Conservation (phyloP, 75 land plant species). For the Sequoiadendron giganteum region DNA sequence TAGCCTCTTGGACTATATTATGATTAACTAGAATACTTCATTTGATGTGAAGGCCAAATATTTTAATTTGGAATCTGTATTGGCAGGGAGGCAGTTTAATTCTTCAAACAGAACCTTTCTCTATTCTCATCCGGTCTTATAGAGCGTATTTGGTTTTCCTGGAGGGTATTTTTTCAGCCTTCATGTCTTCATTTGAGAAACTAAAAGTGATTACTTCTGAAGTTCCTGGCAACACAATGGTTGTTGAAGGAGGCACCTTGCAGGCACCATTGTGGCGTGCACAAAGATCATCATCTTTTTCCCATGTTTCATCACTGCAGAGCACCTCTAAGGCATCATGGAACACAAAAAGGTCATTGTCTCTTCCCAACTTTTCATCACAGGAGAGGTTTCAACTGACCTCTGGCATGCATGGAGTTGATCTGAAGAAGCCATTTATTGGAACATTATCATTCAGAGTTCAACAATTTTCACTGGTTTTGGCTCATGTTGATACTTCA, state of each 20-base stretch:
- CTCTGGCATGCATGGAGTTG: background rate
- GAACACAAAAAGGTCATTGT: background rate
- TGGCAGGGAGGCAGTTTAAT: conserved; percentile 61
- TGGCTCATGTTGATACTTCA: conserved; percentile 27
- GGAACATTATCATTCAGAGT: conserved; percentile 21
- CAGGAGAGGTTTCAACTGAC: background rate
- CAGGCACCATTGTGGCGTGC: background rate
- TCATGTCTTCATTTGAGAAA: background rate
- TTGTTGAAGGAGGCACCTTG: background rate
- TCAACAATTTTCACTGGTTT: conserved; percentile 33
- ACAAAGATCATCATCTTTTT: background rate
- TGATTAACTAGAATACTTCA: background rate
- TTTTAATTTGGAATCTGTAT: conserved; percentile 11
- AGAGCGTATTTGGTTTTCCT: conserved; percentile 17
- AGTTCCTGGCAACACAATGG: conserved; percentile 11
- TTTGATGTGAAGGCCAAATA: background rate
- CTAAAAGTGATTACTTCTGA: conserved; percentile 13
- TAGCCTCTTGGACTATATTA: background rate
- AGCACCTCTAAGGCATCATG: background rate
- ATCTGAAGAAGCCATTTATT: conserved; percentile 4
- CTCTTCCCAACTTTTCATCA: conserved; percentile 6
- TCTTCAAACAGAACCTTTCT: conserved; percentile 54
- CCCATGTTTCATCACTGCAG: background rate
- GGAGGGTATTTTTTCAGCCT: conserved; percentile 12
- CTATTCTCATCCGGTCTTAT: conserved; percentile 27